phyloP scores from a whole-genome alignment of 2,329 filamentous ascomycete species.

The Cercospora sp. region DNA sequence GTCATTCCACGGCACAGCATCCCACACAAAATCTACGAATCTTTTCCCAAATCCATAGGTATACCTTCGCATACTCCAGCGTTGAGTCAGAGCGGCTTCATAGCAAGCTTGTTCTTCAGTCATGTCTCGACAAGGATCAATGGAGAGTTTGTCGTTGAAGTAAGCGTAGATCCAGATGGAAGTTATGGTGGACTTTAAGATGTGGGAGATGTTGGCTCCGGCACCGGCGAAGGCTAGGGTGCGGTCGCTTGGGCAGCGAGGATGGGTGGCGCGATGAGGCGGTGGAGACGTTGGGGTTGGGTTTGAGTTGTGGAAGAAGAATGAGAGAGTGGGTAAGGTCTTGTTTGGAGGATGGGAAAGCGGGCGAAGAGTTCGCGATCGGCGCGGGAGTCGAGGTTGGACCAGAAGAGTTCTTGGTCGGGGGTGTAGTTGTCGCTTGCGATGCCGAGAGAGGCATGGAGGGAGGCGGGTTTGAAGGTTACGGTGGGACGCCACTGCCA shows the following conservation, averaged over 20 bases:
- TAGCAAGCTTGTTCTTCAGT: not conserved
- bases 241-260: constrained; percentile 13
- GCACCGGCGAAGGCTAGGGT: constrained; percentile 15
- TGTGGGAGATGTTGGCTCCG: constrained; percentile 20
- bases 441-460: constrained; percentile 20
- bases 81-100: constrained; percentile 10
- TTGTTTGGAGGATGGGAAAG: constrained; percentile 8
- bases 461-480: constrained; percentile 14
- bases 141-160: constrained; percentile 17
- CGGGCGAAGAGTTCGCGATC: constrained; percentile 20
- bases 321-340: constrained; percentile 6
- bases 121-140: constrained; percentile 7
- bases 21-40: constrained; percentile 20
- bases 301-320: not conserved
- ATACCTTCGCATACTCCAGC: constrained; percentile 19
- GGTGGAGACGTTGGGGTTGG: constrained; percentile 20
- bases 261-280: constrained; percentile 16
- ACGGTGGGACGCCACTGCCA: constrained; percentile 19
- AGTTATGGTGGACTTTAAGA: constrained; percentile 14
- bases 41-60: constrained; percentile 19
- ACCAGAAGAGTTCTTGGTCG: constrained; percentile 14
- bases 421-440: constrained; percentile 16
- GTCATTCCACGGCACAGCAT: constrained; percentile 21
- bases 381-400: constrained; percentile 11
- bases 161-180: constrained; percentile 22